Percentiles rank a stretch among this genome's conserved stretches.
Conservation (phyloP, 2,329 filamentous ascomycete species). For the Ceratocystiopsis sp. region DNA sequence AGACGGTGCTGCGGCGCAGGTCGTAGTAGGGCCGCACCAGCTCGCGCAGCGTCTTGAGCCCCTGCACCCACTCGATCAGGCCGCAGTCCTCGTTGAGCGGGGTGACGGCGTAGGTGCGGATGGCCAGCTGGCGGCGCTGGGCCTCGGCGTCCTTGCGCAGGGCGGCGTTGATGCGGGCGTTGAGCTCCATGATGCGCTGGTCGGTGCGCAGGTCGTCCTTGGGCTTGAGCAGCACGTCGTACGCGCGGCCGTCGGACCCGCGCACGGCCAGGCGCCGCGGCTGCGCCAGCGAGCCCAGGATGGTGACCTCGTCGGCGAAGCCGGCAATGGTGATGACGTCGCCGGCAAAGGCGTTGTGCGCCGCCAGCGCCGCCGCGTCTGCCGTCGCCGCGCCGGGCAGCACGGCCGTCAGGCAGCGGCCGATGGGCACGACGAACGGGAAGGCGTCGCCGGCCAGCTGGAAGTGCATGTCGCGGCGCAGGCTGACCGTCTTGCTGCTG, state of each 20-base stretch:
- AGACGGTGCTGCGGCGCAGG: conserved; percentile 58
- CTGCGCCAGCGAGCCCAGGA: conserved; percentile 81
- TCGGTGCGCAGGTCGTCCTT: conserved; percentile 97
- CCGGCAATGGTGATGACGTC: conserved; percentile 68
- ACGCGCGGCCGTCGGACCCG: conserved; percentile 75
- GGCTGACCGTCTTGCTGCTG: conserved; percentile 50
- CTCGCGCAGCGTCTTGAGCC: conserved; percentile 83
- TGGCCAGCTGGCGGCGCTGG: conserved; percentile 78
- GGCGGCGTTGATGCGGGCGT: conserved; percentile 90
- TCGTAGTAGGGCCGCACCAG: conserved; percentile 37
- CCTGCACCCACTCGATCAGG: conserved; percentile 96
- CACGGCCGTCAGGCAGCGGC: conserved; percentile 66
- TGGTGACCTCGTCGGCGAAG: conserved; percentile 76
- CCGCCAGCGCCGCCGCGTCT: conserved; percentile 26
- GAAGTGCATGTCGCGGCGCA: conserved; percentile 65
- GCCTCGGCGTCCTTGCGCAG: conserved; percentile 84
- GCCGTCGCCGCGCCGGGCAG: conserved; percentile 40
- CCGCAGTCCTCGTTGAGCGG: conserved; percentile 96
- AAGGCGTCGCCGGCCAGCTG: conserved; percentile 71
- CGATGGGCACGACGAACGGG: conserved; percentile 73
- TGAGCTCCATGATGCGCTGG: conserved; percentile 98
- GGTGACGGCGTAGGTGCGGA: conserved; percentile 93
- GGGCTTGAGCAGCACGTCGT: conserved; percentile 88
- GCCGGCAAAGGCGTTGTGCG: conserved; percentile 73
- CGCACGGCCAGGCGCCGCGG: conserved; percentile 77